phyloP scores from a whole-genome alignment of 2,329 filamentous ascomycete species.

The Ophiosphaerella narmari region DNA sequence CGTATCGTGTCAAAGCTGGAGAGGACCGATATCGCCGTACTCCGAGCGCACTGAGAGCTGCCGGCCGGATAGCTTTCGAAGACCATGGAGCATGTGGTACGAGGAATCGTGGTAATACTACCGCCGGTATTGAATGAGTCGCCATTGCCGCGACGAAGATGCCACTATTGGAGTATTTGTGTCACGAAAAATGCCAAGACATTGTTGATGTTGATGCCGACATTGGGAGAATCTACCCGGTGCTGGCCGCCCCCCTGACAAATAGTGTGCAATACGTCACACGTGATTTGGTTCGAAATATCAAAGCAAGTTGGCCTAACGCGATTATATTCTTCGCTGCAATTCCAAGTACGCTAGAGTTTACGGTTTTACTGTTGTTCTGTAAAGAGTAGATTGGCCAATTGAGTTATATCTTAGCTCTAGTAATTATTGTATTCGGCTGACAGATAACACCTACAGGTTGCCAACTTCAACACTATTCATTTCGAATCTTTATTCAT shows the following conservation, averaged over 20 bases:
- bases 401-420: too few relatives aligned
- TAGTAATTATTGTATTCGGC: too few relatives aligned
- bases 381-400: too few relatives aligned
- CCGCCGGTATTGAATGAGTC: conserved; percentile 23
- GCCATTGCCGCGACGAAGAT: conserved; percentile 33
- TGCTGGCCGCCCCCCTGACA: background rate
- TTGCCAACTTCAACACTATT: background rate
- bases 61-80: conserved; percentile 28
- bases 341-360: too few relatives aligned
- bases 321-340: too few relatives aligned
- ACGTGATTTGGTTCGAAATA: too few relatives aligned
- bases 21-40: conserved; percentile 20
- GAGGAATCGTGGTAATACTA: conserved; percentile 46
- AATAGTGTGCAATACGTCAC: too few relatives aligned
- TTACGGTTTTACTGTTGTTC: too few relatives aligned
- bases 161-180: conserved; percentile 5
- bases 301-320: too few relatives aligned
- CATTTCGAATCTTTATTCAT: too few relatives aligned
- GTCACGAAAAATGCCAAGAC: conserved; percentile 18
- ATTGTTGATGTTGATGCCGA: conserved; percentile 22
- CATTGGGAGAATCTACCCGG: conserved; percentile 17
- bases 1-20: conserved; percentile 18
- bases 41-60: conserved; percentile 14
- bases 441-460: too few relatives aligned
- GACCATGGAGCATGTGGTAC: conserved; percentile 45